Percentiles rank a stretch among this genome's conserved stretches.
phyloP scores from a whole-genome alignment of 768 basidiomycete species.

The Agrocybe chaxingu region DNA sequence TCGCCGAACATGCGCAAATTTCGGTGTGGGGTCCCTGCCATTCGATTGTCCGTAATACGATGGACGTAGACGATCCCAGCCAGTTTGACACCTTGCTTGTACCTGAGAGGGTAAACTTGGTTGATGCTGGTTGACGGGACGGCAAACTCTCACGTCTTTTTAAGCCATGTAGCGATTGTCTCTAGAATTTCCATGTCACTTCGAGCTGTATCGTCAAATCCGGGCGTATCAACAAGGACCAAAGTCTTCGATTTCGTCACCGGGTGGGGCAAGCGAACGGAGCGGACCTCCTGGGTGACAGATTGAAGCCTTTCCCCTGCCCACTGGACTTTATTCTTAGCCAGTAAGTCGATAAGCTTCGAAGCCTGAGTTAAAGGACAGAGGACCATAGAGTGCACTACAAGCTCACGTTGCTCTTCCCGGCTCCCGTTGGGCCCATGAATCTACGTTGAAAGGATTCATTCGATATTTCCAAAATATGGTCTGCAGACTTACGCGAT shows the following conservation, averaged over 20 bases:
- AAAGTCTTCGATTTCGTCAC: neutral
- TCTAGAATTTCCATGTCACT: constrained; percentile 11
- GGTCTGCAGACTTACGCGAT: no score
- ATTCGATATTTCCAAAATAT: neutral
- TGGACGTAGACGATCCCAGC: constrained; percentile 12
- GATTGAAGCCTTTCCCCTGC: neutral
- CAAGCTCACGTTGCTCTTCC: constrained; percentile 8
- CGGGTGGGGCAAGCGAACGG: constrained; percentile 1
- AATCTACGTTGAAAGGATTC: constrained; percentile 1
- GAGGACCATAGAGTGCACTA: neutral
- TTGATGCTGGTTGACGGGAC: neutral
- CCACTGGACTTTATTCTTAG: neutral
- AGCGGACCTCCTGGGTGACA: constrained; percentile 1
- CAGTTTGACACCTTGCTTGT: neutral
- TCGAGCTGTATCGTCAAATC: constrained; percentile 12
- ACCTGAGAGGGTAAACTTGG: neutral
- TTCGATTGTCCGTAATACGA: constrained; percentile 10
- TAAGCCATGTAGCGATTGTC: constrained; percentile 12
- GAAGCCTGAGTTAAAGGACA: no score
- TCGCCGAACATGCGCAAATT: constrained; percentile 13
- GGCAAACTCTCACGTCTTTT: constrained; percentile 6
- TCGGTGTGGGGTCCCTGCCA: constrained; percentile 6
- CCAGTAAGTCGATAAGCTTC: constrained; percentile 11
- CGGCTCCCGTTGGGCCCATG: constrained; percentile 11
- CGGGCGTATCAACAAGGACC: constrained; percentile 15